Evolutionary conservation across 768 basidiomycete genomes (phyloP).

Genomic region (Erythrobasidium yunnanense): DNA sequence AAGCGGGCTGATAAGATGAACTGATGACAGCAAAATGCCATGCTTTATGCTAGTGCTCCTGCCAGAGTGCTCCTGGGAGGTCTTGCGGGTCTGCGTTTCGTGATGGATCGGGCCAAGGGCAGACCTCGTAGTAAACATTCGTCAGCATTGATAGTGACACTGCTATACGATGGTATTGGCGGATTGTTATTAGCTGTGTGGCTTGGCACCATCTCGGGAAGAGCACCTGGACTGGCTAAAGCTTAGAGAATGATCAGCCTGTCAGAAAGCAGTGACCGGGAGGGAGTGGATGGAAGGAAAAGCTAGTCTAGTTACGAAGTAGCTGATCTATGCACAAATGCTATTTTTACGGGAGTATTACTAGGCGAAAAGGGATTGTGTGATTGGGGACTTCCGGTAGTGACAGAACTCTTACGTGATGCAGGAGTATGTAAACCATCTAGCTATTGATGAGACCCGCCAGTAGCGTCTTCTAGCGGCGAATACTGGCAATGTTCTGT

Average conservation of each 20-base stretch:
- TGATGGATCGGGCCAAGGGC: not conserved
- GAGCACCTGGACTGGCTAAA: not conserved
- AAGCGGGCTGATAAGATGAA: not conserved
- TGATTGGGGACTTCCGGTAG: too few relatives aligned
- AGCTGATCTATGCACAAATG: too few relatives aligned
- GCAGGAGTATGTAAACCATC: too few relatives aligned
- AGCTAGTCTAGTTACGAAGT: too few relatives aligned
- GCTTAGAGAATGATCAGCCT: too few relatives aligned
- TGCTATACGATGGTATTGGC: not conserved
- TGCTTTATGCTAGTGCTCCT: not conserved
- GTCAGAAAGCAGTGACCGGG: too few relatives aligned
- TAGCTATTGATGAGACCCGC: too few relatives aligned
- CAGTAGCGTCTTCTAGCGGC: too few relatives aligned
- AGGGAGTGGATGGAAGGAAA: too few relatives aligned
- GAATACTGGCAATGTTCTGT: constrained; percentile 20
- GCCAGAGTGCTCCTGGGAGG: not conserved
- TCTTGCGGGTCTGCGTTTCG: not conserved
- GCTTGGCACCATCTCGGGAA: not conserved
- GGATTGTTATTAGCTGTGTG: not conserved
- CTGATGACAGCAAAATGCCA: not conserved
- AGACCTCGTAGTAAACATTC: not conserved
- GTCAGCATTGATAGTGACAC: not conserved
- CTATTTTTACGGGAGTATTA: too few relatives aligned
- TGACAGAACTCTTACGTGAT: too few relatives aligned
- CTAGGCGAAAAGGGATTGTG: too few relatives aligned